These are phyloP conservation scores for Hyaloscypha bicolor DNA, from an alignment of 495 filamentous ascomycete species.

Conservation along the genomic window DNA sequence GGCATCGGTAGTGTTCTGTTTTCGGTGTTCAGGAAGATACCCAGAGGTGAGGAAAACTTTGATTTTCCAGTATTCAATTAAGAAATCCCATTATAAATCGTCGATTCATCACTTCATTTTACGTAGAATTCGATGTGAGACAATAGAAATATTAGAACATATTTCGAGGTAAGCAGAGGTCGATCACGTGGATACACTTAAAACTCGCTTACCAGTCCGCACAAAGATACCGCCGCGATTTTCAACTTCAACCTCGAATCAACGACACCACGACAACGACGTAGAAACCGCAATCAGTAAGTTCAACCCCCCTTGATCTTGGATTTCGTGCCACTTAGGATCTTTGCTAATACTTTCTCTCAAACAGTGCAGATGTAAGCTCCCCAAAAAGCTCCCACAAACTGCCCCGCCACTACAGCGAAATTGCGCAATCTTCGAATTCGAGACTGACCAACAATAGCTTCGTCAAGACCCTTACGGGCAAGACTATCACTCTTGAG, in stretches of 20 bases:
- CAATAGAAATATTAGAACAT: too few relatives aligned
- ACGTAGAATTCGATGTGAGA: neutral
- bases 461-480: conserved; percentile 97
- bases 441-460: conserved; percentile 46
- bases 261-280: conserved; percentile 31
- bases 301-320: conserved; percentile 17
- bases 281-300: conserved; percentile 41
- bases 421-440: conserved; percentile 12
- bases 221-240: conserved; percentile 12
- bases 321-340: conserved; percentile 8
- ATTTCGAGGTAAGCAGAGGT: neutral
- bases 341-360: conserved; percentile 25
- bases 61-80: neutral
- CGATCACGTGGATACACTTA: conserved; percentile 10
- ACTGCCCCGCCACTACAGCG: neutral
- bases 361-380: conserved; percentile 46
- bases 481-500: conserved; percentile 99
- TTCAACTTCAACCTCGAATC: conserved; percentile 29
- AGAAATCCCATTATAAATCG: neutral
- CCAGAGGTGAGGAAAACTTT: neutral
- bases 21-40: conserved; percentile 9
- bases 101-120: neutral
- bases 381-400: conserved; percentile 10
- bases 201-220: neutral
- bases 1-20: neutral